Evolutionary conservation across 2,329 filamentous ascomycete genomes (phyloP), one percentile per base, ranked within the genome.

Genomic region (Penicillium psychrosexuale): DNA sequence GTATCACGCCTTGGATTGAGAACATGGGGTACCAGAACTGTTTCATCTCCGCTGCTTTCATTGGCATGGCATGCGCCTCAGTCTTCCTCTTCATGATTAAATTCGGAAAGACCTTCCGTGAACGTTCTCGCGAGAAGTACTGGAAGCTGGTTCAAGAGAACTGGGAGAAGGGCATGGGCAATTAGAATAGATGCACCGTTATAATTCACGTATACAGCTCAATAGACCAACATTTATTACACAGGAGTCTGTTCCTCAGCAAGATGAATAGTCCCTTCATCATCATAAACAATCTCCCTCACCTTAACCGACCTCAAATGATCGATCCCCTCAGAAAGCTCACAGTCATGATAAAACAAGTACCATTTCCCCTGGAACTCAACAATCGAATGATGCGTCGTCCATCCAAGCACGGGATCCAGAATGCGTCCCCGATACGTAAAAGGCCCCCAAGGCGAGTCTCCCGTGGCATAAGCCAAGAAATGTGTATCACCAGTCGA

Each of bases 321-420:
- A 66, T 87, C 84, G 49, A 88, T 83, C 0, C 87, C 87, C 15
- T 80, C 78, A 51, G 85, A 88, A 53, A 90, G 69, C 67, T 84
- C 82, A 56, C 84, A 84, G 74, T 91, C 89, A 68, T 91, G 89
- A 69, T 91, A 85, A 70, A 91, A 91, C 53, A 92, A 69, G 72
- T 84, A 91, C 83, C 88, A 91, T 60, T 80, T 82, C 4, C 82
- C 86, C 72, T 83, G 70, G 66, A 88, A 90, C 77, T 91, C 87
- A 9, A 87, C 86, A 61, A 92, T 87, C 3, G 85, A 89, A 70
- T 91, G 89, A 73, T 91, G 89, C 51, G 89, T 92, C 40, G 89
- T 91, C 89, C 89, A 92, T 1, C 89, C 88, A 27, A 88, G 71
- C 5, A 92, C 89, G 0, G 88, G 89, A 77, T 91, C 87, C 46